Evolutionary conservation across 2,329 filamentous ascomycete genomes (phyloP).

Genomic region (Stenocarpella maydis): DNA sequence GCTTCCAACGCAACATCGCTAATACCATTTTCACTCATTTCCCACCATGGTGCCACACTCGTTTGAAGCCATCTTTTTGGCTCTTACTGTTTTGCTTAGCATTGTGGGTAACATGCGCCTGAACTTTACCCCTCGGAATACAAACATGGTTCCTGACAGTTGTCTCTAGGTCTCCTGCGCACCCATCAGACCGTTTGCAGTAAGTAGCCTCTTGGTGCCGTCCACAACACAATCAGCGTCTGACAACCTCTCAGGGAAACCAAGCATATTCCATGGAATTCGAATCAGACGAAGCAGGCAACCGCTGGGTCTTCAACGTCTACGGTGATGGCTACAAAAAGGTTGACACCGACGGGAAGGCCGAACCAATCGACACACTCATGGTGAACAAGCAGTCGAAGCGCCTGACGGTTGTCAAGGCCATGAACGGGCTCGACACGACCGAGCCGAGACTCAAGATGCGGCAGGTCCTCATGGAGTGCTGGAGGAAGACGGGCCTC

Average conservation of each 20-base stretch:
- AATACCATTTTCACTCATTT: background rate
- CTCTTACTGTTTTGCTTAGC: background rate
- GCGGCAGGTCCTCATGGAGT: conserved; percentile 12
- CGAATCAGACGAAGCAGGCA: background rate
- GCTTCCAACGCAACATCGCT: no score
- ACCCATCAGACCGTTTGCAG: background rate
- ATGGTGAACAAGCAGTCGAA: background rate
- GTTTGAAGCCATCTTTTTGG: background rate
- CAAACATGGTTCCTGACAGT: background rate
- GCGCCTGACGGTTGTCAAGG: background rate
- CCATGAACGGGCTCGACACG: conserved; percentile 11
- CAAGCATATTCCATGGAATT: background rate
- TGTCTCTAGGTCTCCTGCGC: background rate
- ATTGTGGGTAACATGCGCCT: background rate
- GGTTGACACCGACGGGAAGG: background rate
- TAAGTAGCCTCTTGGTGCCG: background rate
- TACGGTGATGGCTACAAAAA: conserved; percentile 1
- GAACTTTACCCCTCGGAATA: accelerated
- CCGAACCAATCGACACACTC: background rate
- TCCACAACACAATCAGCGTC: background rate
- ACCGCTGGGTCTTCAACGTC: conserved; percentile 3
- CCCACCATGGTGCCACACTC: background rate
- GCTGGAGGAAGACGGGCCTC: background rate
- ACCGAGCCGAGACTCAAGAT: conserved; percentile 10
- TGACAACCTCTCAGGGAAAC: background rate